A percentile compares a stretch with the other conserved stretches of the same genome.
Conservation (phyloP, 2,329 filamentous ascomycete species). For the Leptographium lundbergii region DNA sequence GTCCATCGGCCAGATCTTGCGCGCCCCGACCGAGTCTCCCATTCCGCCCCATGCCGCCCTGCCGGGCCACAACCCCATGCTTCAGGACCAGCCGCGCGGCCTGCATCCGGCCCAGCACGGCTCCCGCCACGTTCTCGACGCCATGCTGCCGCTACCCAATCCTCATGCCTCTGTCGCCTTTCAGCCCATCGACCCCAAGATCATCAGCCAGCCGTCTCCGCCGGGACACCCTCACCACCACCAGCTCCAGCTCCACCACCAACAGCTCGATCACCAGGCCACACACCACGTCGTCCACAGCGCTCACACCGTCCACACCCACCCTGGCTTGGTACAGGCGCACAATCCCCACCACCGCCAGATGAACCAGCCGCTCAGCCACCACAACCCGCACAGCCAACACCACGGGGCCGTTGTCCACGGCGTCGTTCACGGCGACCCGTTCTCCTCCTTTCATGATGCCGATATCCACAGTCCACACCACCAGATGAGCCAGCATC, state of each 20-base stretch:
- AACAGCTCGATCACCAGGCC: neutral
- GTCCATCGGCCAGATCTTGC: conserved; percentile 17
- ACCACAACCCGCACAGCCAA: conserved; percentile 15
- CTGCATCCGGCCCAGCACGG: conserved; percentile 22
- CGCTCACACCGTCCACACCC: neutral
- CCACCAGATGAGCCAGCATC: conserved; percentile 7
- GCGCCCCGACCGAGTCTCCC: conserved; percentile 14
- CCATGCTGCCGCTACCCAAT: conserved; percentile 11
- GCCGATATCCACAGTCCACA: conserved; percentile 20
- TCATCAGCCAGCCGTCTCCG: conserved; percentile 31
- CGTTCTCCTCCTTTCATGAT: conserved; percentile 25
- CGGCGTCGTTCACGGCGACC: conserved; percentile 11
- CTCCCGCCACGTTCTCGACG: conserved; percentile 16
- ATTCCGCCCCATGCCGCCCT: conserved; percentile 16
- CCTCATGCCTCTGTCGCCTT: conserved; percentile 17
- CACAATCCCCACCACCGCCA: neutral
- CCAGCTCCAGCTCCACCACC: neutral
- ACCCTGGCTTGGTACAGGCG: neutral
- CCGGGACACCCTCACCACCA: conserved; percentile 12
- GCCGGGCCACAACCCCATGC: conserved; percentile 17
- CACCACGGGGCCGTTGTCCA: conserved; percentile 16
- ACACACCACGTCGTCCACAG: neutral
- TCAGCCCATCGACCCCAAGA: conserved; percentile 48
- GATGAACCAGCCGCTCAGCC: conserved; percentile 3
- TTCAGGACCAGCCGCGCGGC: conserved; percentile 18